A percentile compares a stretch with the other conserved stretches of the same genome.
These are phyloP conservation scores for Fomitopsis betulina DNA, from an alignment of 1,284 basidiomycete species.

Conservation along the genomic window DNA sequence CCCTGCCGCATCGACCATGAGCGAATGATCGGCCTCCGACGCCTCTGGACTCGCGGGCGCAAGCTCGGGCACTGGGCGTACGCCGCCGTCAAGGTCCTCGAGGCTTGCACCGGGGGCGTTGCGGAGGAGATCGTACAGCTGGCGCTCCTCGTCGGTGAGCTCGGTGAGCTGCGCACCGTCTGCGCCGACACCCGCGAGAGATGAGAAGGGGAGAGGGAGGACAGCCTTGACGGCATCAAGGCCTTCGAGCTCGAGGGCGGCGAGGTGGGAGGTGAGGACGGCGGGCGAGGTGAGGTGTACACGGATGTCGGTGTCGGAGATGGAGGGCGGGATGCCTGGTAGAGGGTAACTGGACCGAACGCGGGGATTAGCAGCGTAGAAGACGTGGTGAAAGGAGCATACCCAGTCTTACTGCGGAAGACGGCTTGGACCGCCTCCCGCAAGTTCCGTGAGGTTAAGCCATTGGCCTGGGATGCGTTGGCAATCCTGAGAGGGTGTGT, in stretches of 20 bases:
- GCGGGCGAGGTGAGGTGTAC: conserved; percentile 29
- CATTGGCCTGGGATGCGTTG: neutral
- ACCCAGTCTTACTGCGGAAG: conserved; percentile 36
- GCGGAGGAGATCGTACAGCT: conserved; percentile 27
- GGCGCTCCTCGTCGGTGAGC: conserved; percentile 30
- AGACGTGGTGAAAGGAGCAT: conserved; percentile 7
- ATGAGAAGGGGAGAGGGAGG: conserved; percentile 21
- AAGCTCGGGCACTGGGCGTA: conserved; percentile 3
- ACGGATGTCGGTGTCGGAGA: conserved; percentile 21
- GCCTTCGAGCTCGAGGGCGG: conserved; percentile 20
- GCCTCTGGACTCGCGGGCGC: neutral
- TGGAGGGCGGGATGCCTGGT: neutral
- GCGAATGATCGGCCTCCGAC: neutral
- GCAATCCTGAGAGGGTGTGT: neutral
- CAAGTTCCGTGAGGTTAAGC: neutral
- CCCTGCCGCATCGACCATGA: conserved; percentile 6
- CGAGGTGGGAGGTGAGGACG: conserved; percentile 28
- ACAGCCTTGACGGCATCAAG: conserved; percentile 30
- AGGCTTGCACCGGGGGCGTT: conserved; percentile 15
- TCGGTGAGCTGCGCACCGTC: conserved; percentile 2
- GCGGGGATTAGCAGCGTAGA: neutral
- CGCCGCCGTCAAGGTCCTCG: conserved; percentile 27
- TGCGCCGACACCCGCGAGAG: neutral
- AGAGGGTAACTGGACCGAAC: neutral
- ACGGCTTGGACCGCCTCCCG: conserved; percentile 29